Evolutionary conservation across 305 asterid species (phyloP), one percentile per base, ranked within the genome.

Genomic region (Salvia sclarea): DNA sequence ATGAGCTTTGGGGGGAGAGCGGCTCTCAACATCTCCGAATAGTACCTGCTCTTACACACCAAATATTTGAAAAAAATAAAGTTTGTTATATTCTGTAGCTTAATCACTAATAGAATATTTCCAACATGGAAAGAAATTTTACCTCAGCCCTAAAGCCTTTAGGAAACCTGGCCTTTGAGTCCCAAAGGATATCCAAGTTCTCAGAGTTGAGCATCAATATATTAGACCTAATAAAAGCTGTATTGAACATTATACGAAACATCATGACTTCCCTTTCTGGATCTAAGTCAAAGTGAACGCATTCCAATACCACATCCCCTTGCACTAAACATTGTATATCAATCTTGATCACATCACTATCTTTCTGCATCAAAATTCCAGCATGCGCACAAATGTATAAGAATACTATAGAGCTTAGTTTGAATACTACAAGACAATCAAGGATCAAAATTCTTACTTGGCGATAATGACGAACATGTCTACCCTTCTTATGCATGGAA

Each of bases 81-180:
- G 55, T 43, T 61, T 56, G 60, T 62, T 14, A 33, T 67, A 67
- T 31, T 57, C 33, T 31, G 60, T 56, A 22, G 58, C 68, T 70
- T 43, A 76, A 63, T 69, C 45, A 33, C 47, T 41, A 61, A 47
- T 37, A 57, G 44, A 63, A 54, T 52, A 57, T 58, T 41, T 50
- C 66, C 24, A 37, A 18, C 48, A 30, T 61, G 40, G 58, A 24
- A 56, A 58, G 38, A 64, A 73, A 69, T 70, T 20, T 64, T 77
- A 93, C 98, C 97, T 93, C 98, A 81, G 97, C 95, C 70, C 97
- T 91, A 68, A 93, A 93, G 30, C 96, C 94, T 85, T 91, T 93
- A 13, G 97, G 92, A 75, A 78, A 93, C 74, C 95, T 82, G 22
- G 96, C 76, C 86, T 88, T 93, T 63, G 97, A 82, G 74, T 93